These are phyloP conservation scores for Clavaria fumosa DNA, from an alignment of 768 basidiomycete genomes.

Conservation along the genomic window DNA sequence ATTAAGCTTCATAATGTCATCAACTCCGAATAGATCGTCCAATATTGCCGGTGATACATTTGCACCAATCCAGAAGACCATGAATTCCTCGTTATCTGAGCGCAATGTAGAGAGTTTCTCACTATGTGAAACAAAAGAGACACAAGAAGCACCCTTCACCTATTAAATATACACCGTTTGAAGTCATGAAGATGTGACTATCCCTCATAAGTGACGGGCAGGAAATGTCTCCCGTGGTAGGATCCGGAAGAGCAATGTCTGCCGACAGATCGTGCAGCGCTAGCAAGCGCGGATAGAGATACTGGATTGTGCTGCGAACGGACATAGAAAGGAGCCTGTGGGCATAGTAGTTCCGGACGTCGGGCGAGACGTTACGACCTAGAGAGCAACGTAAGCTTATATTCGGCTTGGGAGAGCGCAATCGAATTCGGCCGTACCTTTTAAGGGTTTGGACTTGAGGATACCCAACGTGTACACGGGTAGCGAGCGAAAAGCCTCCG, in stretches of 20 bases:
- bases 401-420: not conserved
- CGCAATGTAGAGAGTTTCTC: not conserved
- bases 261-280: conserved; percentile 77
- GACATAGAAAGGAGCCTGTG: conserved; percentile 60
- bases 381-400: conserved; percentile 4
- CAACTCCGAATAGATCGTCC: conserved; percentile 69
- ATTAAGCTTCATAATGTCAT: conserved; percentile 59
- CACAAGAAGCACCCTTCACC: conserved; percentile 33
- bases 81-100: conserved; percentile 74
- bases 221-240: conserved; percentile 37
- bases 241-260: conserved; percentile 51
- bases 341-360: conserved; percentile 78
- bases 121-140: conserved; percentile 5
- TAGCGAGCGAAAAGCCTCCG: conserved; percentile 80
- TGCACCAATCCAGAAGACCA: conserved; percentile 83
- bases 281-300: conserved; percentile 79
- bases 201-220: conserved; percentile 70
- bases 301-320: conserved; percentile 52
- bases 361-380: conserved; percentile 85
- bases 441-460: conserved; percentile 83
- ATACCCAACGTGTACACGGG: conserved; percentile 71
- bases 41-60: conserved; percentile 72
- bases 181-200: conserved; percentile 79
- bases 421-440: conserved; percentile 39
- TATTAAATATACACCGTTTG: conserved; percentile 82